These are phyloP conservation scores for Crotalaria pallida DNA, from an alignment of 306 rosid genomes.

Conservation along the genomic window DNA sequence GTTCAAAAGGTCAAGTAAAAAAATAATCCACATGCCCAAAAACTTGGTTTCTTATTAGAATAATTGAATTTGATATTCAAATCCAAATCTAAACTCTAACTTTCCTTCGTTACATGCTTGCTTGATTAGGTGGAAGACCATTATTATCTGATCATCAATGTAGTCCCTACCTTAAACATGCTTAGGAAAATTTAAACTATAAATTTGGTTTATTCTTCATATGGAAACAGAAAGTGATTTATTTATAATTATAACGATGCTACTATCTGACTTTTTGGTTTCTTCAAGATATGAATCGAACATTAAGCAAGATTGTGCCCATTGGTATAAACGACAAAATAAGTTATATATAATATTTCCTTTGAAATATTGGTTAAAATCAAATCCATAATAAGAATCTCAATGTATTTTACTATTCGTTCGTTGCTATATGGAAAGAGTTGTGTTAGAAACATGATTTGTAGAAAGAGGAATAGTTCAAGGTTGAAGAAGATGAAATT, in stretches of 20 bases:
- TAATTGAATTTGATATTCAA: background rate
- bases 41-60: background rate
- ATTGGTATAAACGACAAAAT: background rate
- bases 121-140: conserved; percentile 30
- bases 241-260: background rate
- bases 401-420: no score
- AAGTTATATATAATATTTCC: no score
- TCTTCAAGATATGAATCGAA: background rate
- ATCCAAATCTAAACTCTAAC: conserved; percentile 8
- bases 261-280: conserved; percentile 8
- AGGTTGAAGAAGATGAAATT: no score
- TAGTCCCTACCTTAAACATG: conserved; percentile 30
- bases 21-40: background rate
- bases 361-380: no score
- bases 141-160: conserved; percentile 20
- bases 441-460: no score
- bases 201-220: conserved; percentile 12
- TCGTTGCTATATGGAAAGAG: no score
- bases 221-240: conserved; percentile 13
- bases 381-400: no score
- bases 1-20: conserved; percentile 18
- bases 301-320: background rate
- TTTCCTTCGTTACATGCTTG: conserved; percentile 15
- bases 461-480: no score
- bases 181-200: background rate